Base-by-base conservation (phyloP, 805 yeast genomes). In the Ogataea degrootiae region DNA sequence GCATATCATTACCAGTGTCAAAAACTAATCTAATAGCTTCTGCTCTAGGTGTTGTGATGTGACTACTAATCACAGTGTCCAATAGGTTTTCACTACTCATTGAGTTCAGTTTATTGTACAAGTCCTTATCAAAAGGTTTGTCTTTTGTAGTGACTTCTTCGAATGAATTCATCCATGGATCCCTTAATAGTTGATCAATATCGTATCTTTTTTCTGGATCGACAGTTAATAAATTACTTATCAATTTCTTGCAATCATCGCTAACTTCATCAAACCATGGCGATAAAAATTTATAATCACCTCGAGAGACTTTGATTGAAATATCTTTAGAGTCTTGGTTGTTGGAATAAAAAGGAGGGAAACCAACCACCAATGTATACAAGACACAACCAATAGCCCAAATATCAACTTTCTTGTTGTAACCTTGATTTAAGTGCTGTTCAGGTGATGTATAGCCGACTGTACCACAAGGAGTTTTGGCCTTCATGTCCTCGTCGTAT, bases 231-330 rank as follows among this genome's bases (percentile, higher is more conserved):
- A 87, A 72, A 57, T 77, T 80, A 4, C 76, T 66, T 14, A 87
- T 87, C 57, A 87, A 75, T 56, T 76, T 76, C 59, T 85, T 87
- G 26, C 90, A 91, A 35, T 82, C 88, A 37, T 62, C 66, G 43
- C 84, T 75, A 34, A 87, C 83, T 61, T 87, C 95, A 65, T 86
- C 94, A 88, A 94, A 87, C 96, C 96, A 87, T 1, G 96, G 96
- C 49, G 77, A 69, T 45, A 87, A 69, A 61, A 85, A 87, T n/a
- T 79, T 77, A 64, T 76, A 87, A 47, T 85, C 83, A 34, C 94
- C 95, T 41, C 72, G 73, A 12, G 85, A 72, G 33, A 85, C 87
- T 62, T 86, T 87, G 46, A 75, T 74, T 4, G 90, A 82, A 41
- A 87, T 69, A 43, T 71, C 73, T 52, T 73, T 73, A 3, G 81